These are phyloP conservation scores for Phlyctochytrium bullatum DNA, from an alignment of 192 early-diverging fungal genomes.

Conservation along the genomic window DNA sequence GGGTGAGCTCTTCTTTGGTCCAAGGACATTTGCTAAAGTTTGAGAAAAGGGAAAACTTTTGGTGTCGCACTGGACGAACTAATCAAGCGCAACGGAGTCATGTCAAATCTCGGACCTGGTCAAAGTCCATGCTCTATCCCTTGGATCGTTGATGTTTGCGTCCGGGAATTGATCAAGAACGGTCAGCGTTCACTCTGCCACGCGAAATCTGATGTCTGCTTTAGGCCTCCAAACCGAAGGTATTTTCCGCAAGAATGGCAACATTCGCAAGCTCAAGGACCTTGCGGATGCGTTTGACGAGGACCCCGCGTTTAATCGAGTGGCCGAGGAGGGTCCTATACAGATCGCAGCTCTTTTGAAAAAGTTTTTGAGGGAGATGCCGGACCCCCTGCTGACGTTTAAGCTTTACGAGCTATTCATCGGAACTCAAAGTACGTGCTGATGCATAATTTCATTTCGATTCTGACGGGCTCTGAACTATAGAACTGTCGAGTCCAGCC, in stretches of 20 bases:
- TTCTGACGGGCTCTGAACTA: neutral
- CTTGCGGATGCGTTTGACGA: conserved; percentile 81
- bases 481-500: conserved; percentile 20
- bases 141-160: conserved; percentile 78
- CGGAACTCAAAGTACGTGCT: conserved; percentile 60
- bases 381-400: conserved; percentile 91
- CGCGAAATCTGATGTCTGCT: neutral
- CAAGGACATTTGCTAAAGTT: too few relatives aligned
- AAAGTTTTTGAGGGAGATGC: conserved; percentile 94
- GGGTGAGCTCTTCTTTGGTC: too few relatives aligned
- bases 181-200: conserved; percentile 45
- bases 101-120: conserved; percentile 68
- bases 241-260: conserved; percentile 97
- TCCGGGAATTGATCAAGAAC: conserved; percentile 70
- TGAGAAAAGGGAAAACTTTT: conserved; percentile 88
- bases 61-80: conserved; percentile 84
- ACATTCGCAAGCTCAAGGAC: conserved; percentile 87
- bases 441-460: conserved; percentile 2
- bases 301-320: conserved; percentile 56
- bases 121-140: conserved; percentile 75
- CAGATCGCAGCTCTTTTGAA: conserved; percentile 94
- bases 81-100: conserved; percentile 79
- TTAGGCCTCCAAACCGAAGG: conserved; percentile 84
- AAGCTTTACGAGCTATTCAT: conserved; percentile 85
- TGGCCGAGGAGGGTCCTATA: conserved; percentile 69